Base-by-base conservation (phyloP, 2,329 filamentous ascomycete species). In the Gnomoniopsis smithogilvyi region DNA sequence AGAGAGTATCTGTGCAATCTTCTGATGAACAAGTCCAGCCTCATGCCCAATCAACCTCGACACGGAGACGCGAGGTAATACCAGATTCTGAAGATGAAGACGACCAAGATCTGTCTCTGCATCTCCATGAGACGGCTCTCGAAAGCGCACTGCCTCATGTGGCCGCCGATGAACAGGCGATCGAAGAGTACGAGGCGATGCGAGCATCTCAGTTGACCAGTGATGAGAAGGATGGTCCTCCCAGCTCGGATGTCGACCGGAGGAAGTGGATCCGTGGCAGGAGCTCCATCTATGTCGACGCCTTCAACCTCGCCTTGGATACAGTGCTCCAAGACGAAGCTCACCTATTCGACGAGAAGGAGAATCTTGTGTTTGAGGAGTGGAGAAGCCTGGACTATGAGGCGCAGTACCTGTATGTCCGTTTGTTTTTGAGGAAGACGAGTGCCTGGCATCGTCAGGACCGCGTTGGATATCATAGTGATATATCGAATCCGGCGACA, bases 261-360 rank as follows among this genome's bases (percentile, higher is more conserved):
- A 71, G 78, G 78, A 53, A 82, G 61, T 96, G 91, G 91, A 74
- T 86, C 4, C 85, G 81, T 67, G 91, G 92, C 0, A 87, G 86
- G 70, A 96, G 88, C 68, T 98, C 93, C 1, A 91, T 99, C 57
- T 99, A 99, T 67, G 92, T 97, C 19, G 95, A 99, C 74, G 95
- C 95, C 0, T 99, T 99, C 78, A 96, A 96, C 68, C 79, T 98
- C 15, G 92, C 94, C 2, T 77, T 99, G 51, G 88, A 94, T 60
- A 96, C 91, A 0, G 95, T 99, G 3, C 76, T 98, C 14, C 87
- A 91, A 51, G 91, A 98, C 59, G 95, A 99, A 73, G 82, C 84
- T 0, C 91, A 96, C 73, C 77, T 99, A 0, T 99, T 98, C 70
- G 84, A 95, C 67, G 83, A 86, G 59, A 87, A 85, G 19, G 95